These are phyloP conservation scores for Xanthoconium stramineum DNA, from an alignment of 768 basidiomycete species.

Conservation along the genomic window DNA sequence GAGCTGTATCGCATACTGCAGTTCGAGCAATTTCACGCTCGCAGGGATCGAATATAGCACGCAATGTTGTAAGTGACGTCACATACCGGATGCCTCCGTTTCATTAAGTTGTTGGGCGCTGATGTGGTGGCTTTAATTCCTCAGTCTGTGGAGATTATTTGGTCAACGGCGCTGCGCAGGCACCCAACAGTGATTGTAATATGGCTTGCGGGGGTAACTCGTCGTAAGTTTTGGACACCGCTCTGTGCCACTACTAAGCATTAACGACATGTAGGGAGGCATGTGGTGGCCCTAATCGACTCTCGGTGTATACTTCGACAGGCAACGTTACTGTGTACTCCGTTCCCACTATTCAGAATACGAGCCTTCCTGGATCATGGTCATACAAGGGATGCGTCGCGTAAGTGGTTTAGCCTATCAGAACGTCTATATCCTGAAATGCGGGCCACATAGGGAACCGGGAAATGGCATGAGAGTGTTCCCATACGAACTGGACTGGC, in stretches of 20 bases:
- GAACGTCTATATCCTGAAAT: not conserved
- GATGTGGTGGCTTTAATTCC: not conserved
- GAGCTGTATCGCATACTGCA: conserved; percentile 60
- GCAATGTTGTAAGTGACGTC: conserved; percentile 43
- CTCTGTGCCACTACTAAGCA: no score
- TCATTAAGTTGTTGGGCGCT: not conserved
- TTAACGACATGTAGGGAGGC: conserved; percentile 38
- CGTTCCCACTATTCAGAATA: conserved; percentile 54
- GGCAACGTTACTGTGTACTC: conserved; percentile 51
- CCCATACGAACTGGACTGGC: conserved; percentile 57
- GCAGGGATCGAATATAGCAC: conserved; percentile 67
- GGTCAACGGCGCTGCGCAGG: conserved; percentile 54
- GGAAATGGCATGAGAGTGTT: conserved; percentile 44
- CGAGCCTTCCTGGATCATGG: conserved; percentile 62
- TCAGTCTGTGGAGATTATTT: conserved; percentile 71
- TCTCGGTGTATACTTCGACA: conserved; percentile 64
- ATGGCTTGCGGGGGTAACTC: conserved; percentile 73
- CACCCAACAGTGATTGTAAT: conserved; percentile 53
- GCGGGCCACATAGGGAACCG: conserved; percentile 43
- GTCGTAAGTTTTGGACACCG: conserved; percentile 39
- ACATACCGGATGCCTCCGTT: not conserved
- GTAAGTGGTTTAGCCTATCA: conserved; percentile 35
- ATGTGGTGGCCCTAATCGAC: conserved; percentile 70
- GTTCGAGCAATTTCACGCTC: conserved; percentile 51
- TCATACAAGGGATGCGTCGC: conserved; percentile 62